Evolutionary conservation across 2,329 filamentous ascomycete genomes (phyloP).

Genomic region (Cercospora sp.): DNA sequence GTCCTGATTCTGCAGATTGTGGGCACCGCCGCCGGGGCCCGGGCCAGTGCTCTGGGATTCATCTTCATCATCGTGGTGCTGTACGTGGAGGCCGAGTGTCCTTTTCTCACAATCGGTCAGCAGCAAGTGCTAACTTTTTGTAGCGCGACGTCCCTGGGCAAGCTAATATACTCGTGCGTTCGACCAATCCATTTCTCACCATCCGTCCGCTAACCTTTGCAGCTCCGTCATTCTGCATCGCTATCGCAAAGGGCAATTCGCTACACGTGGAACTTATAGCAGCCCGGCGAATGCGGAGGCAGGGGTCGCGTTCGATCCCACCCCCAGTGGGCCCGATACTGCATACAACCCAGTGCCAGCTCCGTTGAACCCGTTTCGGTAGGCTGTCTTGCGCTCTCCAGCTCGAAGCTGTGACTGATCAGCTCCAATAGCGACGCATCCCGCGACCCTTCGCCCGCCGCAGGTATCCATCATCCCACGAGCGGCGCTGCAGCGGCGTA

Average conservation of each 20-base stretch:
- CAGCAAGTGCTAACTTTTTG: conserved; percentile 19
- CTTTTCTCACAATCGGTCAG: conserved; percentile 6
- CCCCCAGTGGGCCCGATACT: conserved; percentile 18
- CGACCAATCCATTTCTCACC: not conserved
- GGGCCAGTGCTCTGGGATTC: conserved; percentile 18
- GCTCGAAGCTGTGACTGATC: conserved; percentile 14
- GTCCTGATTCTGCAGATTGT: conserved; percentile 30
- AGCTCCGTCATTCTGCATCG: conserved; percentile 41
- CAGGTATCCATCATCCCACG: conserved; percentile 4
- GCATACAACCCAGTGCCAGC: conserved; percentile 26
- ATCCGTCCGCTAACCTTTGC: conserved; percentile 7
- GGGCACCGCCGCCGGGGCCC: not conserved
- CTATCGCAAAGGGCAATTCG: conserved; percentile 39
- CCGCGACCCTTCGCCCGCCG: conserved; percentile 21
- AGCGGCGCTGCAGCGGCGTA: conserved; percentile 20
- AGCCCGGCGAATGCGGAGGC: conserved; percentile 25
- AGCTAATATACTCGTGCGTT: conserved; percentile 41
- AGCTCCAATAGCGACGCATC: conserved; percentile 17
- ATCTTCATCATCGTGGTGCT: conserved; percentile 37
- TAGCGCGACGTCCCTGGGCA: conserved; percentile 41
- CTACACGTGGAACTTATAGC: conserved; percentile 27
- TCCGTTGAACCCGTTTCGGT: conserved; percentile 28
- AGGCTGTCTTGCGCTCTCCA: conserved; percentile 2
- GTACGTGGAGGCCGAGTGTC: conserved; percentile 33
- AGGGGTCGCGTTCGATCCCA: conserved; percentile 14